These are phyloP conservation scores for Klebsormidium nitens DNA, from an alignment of 139 green algal genomes.

Conservation along the genomic window DNA sequence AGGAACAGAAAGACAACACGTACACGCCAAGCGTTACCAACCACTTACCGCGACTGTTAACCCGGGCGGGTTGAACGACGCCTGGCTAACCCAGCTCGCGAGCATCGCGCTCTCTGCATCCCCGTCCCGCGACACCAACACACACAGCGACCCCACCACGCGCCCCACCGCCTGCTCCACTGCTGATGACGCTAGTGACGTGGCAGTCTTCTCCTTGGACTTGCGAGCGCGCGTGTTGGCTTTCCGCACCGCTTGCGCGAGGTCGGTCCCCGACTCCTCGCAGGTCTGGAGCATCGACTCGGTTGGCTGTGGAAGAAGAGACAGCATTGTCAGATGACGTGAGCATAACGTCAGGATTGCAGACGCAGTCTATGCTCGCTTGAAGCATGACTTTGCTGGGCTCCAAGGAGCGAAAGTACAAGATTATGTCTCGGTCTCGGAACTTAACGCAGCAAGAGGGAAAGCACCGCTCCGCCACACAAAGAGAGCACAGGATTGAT, in stretches of 20 bases:
- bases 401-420: too few species aligned
- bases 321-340: too few species aligned
- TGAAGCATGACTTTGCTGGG: too few species aligned
- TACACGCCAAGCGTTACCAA: too few species aligned
- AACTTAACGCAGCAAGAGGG: too few species aligned
- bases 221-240: conserved; percentile 17
- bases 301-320: too few species aligned
- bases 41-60: conserved; percentile 72
- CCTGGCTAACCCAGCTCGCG: conserved; percentile 85
- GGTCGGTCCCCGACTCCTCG: conserved; percentile 81
- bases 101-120: conserved; percentile 83
- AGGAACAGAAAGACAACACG: too few species aligned
- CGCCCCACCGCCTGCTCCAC: conserved; percentile 74
- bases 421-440: too few species aligned
- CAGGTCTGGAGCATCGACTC: conserved; percentile 67
- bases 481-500: too few species aligned
- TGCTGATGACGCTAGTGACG: conserved; percentile 8
- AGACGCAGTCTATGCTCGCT: too few species aligned
- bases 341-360: too few species aligned
- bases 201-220: conserved; percentile 17
- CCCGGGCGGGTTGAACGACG: conserved; percentile 82
- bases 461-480: too few species aligned
- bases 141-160: conserved; percentile 83
- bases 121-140: conserved; percentile 72
- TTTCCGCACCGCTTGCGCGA: conserved; percentile 68